phyloP scores from a whole-genome alignment of 202 grass and related monocot genomes.

The Setaria italica region DNA sequence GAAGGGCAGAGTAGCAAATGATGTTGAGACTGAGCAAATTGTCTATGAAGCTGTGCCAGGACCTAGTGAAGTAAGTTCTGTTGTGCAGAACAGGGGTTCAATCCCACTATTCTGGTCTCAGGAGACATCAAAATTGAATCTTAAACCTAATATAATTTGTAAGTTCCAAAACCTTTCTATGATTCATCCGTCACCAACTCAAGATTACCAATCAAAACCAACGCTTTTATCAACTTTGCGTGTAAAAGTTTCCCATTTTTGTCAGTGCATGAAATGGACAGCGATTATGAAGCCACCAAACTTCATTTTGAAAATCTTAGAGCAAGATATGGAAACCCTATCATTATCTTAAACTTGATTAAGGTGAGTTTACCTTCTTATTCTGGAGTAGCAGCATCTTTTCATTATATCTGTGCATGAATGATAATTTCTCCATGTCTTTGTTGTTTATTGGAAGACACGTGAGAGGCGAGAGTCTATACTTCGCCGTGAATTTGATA shows the following conservation, averaged over 20 bases:
- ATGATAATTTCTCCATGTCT: slow-evolving; percentile 29
- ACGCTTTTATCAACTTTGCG: not conserved
- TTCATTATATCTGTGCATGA: slow-evolving; percentile 29
- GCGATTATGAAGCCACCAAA: slow-evolving; percentile 80
- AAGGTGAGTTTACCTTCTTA: slow-evolving; percentile 67
- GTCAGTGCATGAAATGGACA: slow-evolving; percentile 78
- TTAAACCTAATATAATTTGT: slow-evolving; percentile 96
- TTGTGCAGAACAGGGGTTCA: slow-evolving; percentile 96
- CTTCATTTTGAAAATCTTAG: slow-evolving; percentile 94
- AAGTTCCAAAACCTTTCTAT: slow-evolving; percentile 56
- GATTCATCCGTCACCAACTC: not conserved
- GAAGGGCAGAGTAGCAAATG: slow-evolving; percentile 95
- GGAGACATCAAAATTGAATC: slow-evolving; percentile 78
- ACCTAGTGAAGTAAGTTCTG: slow-evolving; percentile 84
- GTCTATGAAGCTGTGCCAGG: slow-evolving; percentile 69
- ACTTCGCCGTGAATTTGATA: slow-evolving; percentile 83
- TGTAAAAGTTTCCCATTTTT: slow-evolving; percentile 48
- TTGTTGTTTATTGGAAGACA: slow-evolving; percentile 60
- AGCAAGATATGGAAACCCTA: slow-evolving; percentile 84
- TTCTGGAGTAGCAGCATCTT: slow-evolving; percentile 43
- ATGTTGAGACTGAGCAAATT: slow-evolving; percentile 99
- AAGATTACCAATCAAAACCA: too few relatives aligned
- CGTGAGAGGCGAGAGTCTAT: slow-evolving; percentile 88
- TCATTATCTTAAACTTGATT: slow-evolving; percentile 98
- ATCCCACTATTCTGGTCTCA: slow-evolving; percentile 98